These are phyloP conservation scores for Histomonas meleagridis DNA, from an alignment of 208 protist species.

Conservation along the genomic window DNA sequence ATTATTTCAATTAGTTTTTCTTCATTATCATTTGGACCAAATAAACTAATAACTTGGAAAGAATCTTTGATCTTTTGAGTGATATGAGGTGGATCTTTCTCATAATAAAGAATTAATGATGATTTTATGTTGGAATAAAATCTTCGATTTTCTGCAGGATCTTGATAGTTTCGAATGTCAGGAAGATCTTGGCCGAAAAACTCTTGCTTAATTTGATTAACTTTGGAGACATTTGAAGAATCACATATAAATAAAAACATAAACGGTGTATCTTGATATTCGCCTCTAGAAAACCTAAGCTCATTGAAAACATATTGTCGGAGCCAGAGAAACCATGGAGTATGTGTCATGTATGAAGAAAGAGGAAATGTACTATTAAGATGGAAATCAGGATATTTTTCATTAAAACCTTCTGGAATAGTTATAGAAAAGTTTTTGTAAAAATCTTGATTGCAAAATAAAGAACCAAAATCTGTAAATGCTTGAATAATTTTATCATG, in stretches of 20 bases:
- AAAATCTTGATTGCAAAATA: background rate
- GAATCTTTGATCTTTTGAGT: too few species aligned
- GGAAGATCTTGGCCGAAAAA: background rate
- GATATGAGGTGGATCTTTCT: too few species aligned
- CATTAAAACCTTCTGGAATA: background rate
- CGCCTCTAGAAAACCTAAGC: background rate
- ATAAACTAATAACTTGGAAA: too few species aligned
- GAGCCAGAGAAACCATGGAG: background rate
- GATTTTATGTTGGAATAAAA: too few species aligned
- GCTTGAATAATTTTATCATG: too few species aligned
- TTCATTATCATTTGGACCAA: too few species aligned
- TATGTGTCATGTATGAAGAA: background rate
- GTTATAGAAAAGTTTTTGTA: background rate
- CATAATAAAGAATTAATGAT: too few species aligned
- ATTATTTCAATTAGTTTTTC: too few species aligned
- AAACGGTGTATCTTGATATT: background rate
- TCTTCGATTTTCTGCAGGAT: background rate
- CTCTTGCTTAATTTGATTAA: background rate
- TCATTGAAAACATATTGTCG: background rate
- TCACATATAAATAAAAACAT: background rate
- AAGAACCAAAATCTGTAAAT: background rate
- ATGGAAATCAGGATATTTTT: background rate
- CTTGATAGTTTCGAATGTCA: background rate
- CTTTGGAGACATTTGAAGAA: background rate
- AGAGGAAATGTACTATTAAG: background rate